A percentile compares a stretch with the other conserved stretches of the same genome.
These are phyloP conservation scores for Calvatia gigantea DNA, from an alignment of 768 basidiomycete genomes.

Conservation along the genomic window DNA sequence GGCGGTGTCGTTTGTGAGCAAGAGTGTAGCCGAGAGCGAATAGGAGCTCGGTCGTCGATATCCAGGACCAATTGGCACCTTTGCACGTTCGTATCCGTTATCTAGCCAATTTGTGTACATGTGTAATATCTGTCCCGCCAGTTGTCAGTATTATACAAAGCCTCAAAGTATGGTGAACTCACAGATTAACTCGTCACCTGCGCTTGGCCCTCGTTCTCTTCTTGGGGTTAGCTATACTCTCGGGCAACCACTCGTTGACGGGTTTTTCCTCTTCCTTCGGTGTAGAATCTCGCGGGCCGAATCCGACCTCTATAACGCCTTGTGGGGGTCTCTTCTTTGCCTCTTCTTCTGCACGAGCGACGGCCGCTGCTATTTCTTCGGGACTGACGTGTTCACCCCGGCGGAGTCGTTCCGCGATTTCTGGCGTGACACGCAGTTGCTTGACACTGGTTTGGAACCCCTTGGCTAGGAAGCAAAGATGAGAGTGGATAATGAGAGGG, in stretches of 20 bases:
- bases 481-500: not conserved
- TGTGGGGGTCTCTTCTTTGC: constrained; percentile 14
- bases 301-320: constrained; percentile 22
- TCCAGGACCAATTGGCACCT: too few relatives aligned
- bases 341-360: constrained; percentile 35
- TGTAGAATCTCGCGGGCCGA: constrained; percentile 16
- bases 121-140: not conserved
- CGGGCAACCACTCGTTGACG: constrained; percentile 51
- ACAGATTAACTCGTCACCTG: constrained; percentile 18
- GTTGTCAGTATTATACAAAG: not conserved
- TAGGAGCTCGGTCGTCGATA: too few relatives aligned
- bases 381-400: constrained; percentile 51
- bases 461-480: constrained; percentile 31
- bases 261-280: constrained; percentile 17
- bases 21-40: too few relatives aligned
- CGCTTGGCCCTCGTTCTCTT: constrained; percentile 38
- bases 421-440: constrained; percentile 48
- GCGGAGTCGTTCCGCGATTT: constrained; percentile 49
- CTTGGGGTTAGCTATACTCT: constrained; percentile 39
- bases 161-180: not conserved
- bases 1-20: too few relatives aligned
- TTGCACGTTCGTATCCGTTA: too few relatives aligned
- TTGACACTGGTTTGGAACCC: constrained; percentile 55
- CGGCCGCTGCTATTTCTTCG: constrained; percentile 47
- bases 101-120: not conserved